Percentiles rank a stretch among this genome's conserved stretches.
phyloP scores from a whole-genome alignment of 129 eudicot genomes.

The Flaveria ramosissima region DNA sequence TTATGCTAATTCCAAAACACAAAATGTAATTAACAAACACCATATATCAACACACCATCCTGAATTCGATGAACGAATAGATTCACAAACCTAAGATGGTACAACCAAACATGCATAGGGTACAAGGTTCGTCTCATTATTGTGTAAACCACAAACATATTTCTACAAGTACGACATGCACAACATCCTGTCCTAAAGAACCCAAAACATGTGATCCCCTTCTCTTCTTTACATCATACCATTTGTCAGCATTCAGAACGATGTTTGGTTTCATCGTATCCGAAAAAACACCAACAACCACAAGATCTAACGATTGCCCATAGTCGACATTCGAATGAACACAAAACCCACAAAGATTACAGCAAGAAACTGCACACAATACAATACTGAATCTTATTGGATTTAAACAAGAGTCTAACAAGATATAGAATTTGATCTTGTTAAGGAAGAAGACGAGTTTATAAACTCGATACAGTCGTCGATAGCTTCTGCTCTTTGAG shows the following conservation, averaged over 20 bases:
- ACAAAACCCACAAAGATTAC: slow-evolving; percentile 5
- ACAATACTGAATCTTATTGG: slow-evolving; percentile 15
- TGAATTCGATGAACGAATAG: slow-evolving; percentile 2
- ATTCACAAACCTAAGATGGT: background rate
- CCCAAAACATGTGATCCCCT: slow-evolving; percentile 16
- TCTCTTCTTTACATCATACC: slow-evolving; percentile 4
- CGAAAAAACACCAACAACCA: background rate
- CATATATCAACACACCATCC: background rate
- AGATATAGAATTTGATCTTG: slow-evolving; percentile 59
- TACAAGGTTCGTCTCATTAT: slow-evolving; percentile 3
- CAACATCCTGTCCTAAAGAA: slow-evolving; percentile 3
- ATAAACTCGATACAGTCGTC: slow-evolving; percentile 67
- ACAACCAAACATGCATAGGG: background rate
- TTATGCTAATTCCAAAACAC: background rate
- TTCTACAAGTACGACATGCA: slow-evolving; percentile 15
- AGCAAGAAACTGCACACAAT: background rate
- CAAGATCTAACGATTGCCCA: slow-evolving; percentile 21
- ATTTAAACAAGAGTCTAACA: slow-evolving; percentile 18
- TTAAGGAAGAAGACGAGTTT: slow-evolving; percentile 56
- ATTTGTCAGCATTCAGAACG: background rate
- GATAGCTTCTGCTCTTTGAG: slow-evolving; percentile 65
- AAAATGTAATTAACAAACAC: background rate
- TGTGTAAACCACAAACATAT: slow-evolving; percentile 19
- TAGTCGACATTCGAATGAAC: background rate
- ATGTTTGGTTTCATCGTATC: slow-evolving; percentile 1